Base-by-base conservation (phyloP, 2,329 filamentous ascomycete species). In the Daldinia sp. region DNA sequence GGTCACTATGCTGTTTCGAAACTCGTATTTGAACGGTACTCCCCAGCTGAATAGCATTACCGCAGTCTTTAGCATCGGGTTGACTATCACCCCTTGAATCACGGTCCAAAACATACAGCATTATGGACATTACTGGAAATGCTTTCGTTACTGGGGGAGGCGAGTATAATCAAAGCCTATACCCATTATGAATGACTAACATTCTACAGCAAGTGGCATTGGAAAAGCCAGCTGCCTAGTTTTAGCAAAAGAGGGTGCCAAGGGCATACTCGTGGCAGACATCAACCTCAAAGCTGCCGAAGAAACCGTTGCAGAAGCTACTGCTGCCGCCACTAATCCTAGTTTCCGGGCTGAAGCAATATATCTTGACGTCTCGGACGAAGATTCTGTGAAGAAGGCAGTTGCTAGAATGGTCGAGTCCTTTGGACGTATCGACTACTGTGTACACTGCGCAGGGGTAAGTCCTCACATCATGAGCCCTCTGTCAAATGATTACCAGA, bases 391-490 rank as follows among this genome's bases (percentile, higher is more conserved):
- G 20, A 65, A 66, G 35, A 6, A 30, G 0, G 63, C 69, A 5
- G 56, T 73, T 6, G 54, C 59, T 4, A 60, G 46, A 9, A 65
- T 63, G n/a, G 56, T 65, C 4, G 28, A 62, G 5, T 42, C 60
- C 1, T 70, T 72, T 23, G 70, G 67, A 0, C 70, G 70, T 44
- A 67, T 74, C 18, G 73, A 74, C 46, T 74, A 74, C 42, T 54
- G 48, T 26, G 55, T 74, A 0, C 62, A 73, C 46, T 65, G 57
- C 48, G 72, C 71, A 2, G 73, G 70, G 3, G 72, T 69, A 33
- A 61, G 67, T 54, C 7, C 5, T 10, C 1, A 9, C 28, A 53
- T 53, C 10, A 3, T 4, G 20, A 35, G 7, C 13, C 7, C 4
- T 23, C 12, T 37, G 5, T 18, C n/a, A 37, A 20, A 35, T 20